Evolutionary conservation across 2,329 filamentous ascomycete species (phyloP).

Genomic region (Fusarium odoratissimum): DNA sequence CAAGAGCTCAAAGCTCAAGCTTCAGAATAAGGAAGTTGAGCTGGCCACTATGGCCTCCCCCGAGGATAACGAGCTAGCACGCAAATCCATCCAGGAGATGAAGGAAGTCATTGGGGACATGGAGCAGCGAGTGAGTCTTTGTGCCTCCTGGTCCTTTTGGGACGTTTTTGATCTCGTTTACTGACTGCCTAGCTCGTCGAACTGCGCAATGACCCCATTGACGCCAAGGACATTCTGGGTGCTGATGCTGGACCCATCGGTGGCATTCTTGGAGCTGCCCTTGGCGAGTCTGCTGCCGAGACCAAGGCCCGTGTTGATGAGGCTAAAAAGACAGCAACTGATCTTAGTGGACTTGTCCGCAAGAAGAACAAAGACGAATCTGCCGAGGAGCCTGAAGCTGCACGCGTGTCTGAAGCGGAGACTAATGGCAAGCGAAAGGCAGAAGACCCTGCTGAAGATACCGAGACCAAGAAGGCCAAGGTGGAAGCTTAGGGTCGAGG

Average conservation of each 20-base stretch:
- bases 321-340: conserved; percentile 78
- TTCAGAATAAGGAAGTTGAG: conserved; percentile 76
- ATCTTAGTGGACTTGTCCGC: conserved; percentile 79
- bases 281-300: conserved; percentile 71
- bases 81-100: conserved; percentile 75
- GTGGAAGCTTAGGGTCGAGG: conserved; percentile 44
- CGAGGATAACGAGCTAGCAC: conserved; percentile 73
- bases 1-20: conserved; percentile 75
- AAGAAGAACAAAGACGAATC: conserved; percentile 67
- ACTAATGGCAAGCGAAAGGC: conserved; percentile 57
- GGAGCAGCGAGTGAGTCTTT: conserved; percentile 73
- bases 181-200: conserved; percentile 69
- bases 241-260: conserved; percentile 59
- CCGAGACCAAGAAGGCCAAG: conserved; percentile 52
- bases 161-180: neutral
- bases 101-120: conserved; percentile 84
- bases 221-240: conserved; percentile 53
- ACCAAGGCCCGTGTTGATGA: conserved; percentile 75
- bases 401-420: conserved; percentile 41
- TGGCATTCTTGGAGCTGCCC: conserved; percentile 71
- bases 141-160: neutral
- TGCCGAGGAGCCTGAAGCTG: conserved; percentile 38
- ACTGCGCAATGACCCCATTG: conserved; percentile 69
- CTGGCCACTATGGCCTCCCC: conserved; percentile 71
- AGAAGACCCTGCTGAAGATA: conserved; percentile 44